Evolutionary conservation across 345 rosid species (phyloP).

Genomic region (Eucalyptus curtisii): DNA sequence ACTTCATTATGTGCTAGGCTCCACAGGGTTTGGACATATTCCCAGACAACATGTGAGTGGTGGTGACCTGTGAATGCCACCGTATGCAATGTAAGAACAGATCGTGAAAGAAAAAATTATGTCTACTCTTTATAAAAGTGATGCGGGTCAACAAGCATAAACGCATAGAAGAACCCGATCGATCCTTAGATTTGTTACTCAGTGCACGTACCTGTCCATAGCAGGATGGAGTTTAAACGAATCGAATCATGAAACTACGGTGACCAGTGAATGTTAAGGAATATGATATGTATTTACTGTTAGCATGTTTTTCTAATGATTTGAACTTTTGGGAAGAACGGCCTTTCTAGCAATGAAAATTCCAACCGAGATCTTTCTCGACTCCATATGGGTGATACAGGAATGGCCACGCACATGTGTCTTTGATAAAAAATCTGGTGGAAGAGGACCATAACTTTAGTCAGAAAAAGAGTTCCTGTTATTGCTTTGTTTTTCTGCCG

Average conservation of each 20-base stretch:
- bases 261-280: not conserved
- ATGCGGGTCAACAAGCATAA: not conserved
- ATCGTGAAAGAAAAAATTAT: not conserved
- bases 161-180: not conserved
- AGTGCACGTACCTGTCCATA: not conserved
- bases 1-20: not conserved
- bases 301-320: rapidly evolving
- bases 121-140: not conserved
- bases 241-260: not conserved
- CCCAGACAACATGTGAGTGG: not conserved
- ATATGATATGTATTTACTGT: not conserved
- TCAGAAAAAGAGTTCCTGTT: not conserved
- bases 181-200: not conserved
- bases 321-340: not conserved
- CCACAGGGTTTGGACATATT: not conserved
- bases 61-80: not conserved
- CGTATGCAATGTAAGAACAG: not conserved
- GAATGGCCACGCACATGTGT: not conserved
- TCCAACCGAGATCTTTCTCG: not conserved
- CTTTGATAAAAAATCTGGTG: not conserved
- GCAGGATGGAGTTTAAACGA: not conserved
- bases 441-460: not conserved
- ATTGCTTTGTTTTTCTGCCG: not conserved
- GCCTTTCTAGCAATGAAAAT: not conserved
- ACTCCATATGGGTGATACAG: not conserved